Percentiles rank a stretch among this genome's conserved stretches.
Evolutionary conservation across 2,329 filamentous ascomycete genomes (phyloP).

Genomic region (Malbranchea zuffiana): DNA sequence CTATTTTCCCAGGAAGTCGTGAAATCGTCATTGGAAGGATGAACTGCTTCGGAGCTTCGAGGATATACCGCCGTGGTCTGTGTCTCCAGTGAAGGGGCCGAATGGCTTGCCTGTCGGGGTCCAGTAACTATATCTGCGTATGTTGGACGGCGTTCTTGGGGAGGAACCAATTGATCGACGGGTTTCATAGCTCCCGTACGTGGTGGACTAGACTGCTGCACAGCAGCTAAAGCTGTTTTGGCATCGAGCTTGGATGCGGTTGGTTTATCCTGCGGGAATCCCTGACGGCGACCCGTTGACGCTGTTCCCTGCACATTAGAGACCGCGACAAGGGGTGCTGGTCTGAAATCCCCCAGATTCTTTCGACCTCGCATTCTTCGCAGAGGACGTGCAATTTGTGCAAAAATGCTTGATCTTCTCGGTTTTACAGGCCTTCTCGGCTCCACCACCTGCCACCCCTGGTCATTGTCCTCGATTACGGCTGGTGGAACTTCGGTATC

Average conservation of each 20-base stretch:
- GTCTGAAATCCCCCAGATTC: slow-evolving; percentile 20
- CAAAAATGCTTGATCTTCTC: too few relatives aligned
- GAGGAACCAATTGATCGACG: slow-evolving; percentile 5
- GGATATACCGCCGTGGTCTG: not conserved
- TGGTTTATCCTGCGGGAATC: slow-evolving; percentile 15
- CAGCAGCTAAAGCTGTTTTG: slow-evolving; percentile 28
- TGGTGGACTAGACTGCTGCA: slow-evolving; percentile 29
- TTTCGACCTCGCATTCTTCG: slow-evolving; percentile 11
- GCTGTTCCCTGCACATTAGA: slow-evolving; percentile 24
- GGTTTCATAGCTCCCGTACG: slow-evolving; percentile 13
- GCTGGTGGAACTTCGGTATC: slow-evolving; percentile 20
- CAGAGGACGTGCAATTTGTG: slow-evolving; percentile 2
- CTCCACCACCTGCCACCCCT: slow-evolving; percentile 10
- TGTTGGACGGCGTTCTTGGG: slow-evolving; percentile 24
- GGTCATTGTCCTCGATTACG: slow-evolving; percentile 17
- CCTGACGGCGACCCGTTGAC: slow-evolving; percentile 20
- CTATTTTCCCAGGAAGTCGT: not conserved
- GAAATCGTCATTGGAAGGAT: not conserved
- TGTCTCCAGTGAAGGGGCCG: slow-evolving; percentile 5
- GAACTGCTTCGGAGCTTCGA: slow-evolving; percentile 1
- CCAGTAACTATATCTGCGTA: slow-evolving; percentile 24
- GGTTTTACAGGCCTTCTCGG: slow-evolving; percentile 14
- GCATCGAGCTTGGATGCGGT: slow-evolving; percentile 26
- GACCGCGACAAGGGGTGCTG: slow-evolving; percentile 18
- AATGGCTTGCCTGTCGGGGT: slow-evolving; percentile 2